Evolutionary conservation across 176 grass and related monocot genomes (phyloP).

Genomic region (Aegilops bicornis): DNA sequence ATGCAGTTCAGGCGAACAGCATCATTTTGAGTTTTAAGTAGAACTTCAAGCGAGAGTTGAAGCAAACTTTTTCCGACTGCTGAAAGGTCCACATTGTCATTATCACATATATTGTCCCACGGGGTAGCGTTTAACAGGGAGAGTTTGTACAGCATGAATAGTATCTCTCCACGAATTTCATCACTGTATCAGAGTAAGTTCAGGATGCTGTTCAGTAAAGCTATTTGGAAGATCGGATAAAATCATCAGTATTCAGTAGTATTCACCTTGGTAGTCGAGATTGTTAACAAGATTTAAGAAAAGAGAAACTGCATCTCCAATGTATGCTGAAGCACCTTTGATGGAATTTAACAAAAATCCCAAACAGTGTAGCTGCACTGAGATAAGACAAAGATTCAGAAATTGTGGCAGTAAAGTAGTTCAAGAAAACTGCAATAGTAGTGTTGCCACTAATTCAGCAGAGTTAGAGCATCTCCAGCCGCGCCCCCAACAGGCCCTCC

Average conservation of each 20-base stretch:
- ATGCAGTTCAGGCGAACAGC: slow-evolving; percentile 85
- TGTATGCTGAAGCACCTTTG: slow-evolving; percentile 53
- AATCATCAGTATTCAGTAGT: slow-evolving; percentile 23
- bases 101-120: slow-evolving; percentile 56
- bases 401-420: slow-evolving; percentile 20
- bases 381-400: slow-evolving; percentile 34
- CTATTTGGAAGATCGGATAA: slow-evolving; percentile 1
- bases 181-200: slow-evolving; percentile 62
- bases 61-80: slow-evolving; percentile 50
- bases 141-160: slow-evolving; percentile 86
- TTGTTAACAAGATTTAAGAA: slow-evolving; percentile 75
- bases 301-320: slow-evolving; percentile 64
- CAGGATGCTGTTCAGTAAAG: slow-evolving; percentile 19
- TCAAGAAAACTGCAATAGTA: slow-evolving; percentile 16
- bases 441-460: slow-evolving; percentile 10
- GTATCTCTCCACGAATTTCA: slow-evolving; percentile 85
- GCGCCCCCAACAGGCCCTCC: too few species aligned
- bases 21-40: slow-evolving; percentile 90
- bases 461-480: background rate
- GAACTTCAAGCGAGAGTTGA: slow-evolving; percentile 67
- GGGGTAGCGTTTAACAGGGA: slow-evolving; percentile 62
- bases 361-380: slow-evolving; percentile 76
- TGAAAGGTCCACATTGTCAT: slow-evolving; percentile 36
- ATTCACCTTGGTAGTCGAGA: slow-evolving; percentile 83
- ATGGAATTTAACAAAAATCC: slow-evolving; percentile 64